Base-by-base conservation (phyloP, 441 rosid species). In the Arabidopsis hybrid region DNA sequence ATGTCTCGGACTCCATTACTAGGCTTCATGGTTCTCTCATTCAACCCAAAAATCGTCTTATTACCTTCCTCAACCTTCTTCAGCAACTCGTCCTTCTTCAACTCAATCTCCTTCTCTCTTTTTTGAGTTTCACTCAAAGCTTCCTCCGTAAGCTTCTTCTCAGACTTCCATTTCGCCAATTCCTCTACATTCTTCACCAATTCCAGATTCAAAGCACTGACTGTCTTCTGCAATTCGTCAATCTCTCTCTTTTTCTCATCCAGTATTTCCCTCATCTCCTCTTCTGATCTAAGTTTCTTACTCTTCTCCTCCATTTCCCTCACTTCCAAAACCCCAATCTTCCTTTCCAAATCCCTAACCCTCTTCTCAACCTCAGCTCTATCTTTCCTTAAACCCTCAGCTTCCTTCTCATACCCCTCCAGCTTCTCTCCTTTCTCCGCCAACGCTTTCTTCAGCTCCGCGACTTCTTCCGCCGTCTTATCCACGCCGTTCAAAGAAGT, bases 281-380 rank as follows among this genome's bases (percentile, higher is more conserved):
- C 91, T 71, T 88, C 92, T 5, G 80, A 39, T 57, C 86, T 78
- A 69, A 84, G 38, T 53, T 78, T 86, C 84, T 85, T 88, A 34
- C 85, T 87, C 89, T 80, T 83, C 79, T 83, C 91, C 69, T 86
- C 91, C 16, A 42, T 75, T 40, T 85, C 97, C 77, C 63, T 86
- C 60, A 78, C 76, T 72, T 88, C 91, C 26, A 85, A 69, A 72
- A 79, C 67, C 58, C 88, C 91, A 21, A 86, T 60, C 17, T 88
- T 87, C 80, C 83, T 85, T 78, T 92, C 97, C 74, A 89, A 65
- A n/a, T 89, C 97, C 67, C 84, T 87, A 72, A 78, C 76, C 35
- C 59, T 89, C 84, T 73, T 86, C 65, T 90, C 94, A 31, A 50
- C 71, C 67, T 87, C 93, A 0, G 67, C 76, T 78, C 86, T 86